phyloP scores from a whole-genome alignment of 1,284 basidiomycete species.

The Hemileccinum hortonii region DNA sequence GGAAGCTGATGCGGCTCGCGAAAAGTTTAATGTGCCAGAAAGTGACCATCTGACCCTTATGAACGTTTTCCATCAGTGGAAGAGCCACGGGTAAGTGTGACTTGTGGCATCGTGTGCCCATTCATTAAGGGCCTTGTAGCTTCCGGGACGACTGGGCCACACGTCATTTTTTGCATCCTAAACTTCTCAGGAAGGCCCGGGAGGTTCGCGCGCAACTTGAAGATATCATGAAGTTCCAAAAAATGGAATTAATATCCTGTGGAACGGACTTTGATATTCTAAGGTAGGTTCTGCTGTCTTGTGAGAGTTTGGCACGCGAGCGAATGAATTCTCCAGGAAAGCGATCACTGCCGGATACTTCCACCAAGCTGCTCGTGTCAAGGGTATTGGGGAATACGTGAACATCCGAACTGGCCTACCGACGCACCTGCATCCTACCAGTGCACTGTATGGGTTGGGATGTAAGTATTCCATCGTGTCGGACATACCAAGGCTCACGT shows the following conservation, averaged over 20 bases:
- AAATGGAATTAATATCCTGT: constrained; percentile 86
- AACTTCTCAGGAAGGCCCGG: constrained; percentile 90
- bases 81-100: constrained; percentile 76
- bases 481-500: constrained; percentile 1
- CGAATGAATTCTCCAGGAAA: constrained; percentile 58
- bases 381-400: constrained; percentile 98
- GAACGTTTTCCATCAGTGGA: constrained; percentile 99
- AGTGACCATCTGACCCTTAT: constrained; percentile 95
- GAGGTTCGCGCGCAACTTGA: constrained; percentile 97
- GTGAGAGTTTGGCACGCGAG: background rate
- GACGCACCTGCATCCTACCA: constrained; percentile 94
- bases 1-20: constrained; percentile 93
- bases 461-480: constrained; percentile 52
- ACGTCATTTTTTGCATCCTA: constrained; percentile 95
- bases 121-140: constrained; percentile 38
- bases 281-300: constrained; percentile 49
- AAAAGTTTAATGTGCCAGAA: constrained; percentile 98
- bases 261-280: constrained; percentile 96
- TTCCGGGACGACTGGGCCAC: constrained; percentile 93
- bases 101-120: background rate
- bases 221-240: constrained; percentile 98
- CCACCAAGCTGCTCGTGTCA: constrained; percentile 97
- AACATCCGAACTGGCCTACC: constrained; percentile 95
- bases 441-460: constrained; percentile 93
- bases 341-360: constrained; percentile 98